Evolutionary conservation across 2,329 filamentous ascomycete genomes (phyloP), one percentile per base, ranked within the genome.

Genomic region (Xylariaceae sp.): DNA sequence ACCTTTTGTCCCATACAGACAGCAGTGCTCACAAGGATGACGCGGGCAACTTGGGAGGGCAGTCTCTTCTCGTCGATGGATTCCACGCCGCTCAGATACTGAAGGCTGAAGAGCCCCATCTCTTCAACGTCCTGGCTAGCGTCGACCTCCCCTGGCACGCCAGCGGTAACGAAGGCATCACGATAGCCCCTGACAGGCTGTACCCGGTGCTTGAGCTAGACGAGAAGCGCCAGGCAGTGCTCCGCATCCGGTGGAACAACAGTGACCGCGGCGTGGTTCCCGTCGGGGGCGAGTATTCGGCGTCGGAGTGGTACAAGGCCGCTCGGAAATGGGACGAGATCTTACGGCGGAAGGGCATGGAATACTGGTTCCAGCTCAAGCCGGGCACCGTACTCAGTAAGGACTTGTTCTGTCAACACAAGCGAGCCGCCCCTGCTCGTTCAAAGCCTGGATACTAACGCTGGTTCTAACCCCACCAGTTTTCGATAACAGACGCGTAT

Each of bases 401-500:
- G 80, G 70, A 3, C 6, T 11, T 11, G 16, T 21, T 12, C 32
- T n/a, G 7, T 23, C 9, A 7, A 11, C 8, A 13, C 11, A 9
- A n/a, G n/a, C n/a, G n/a, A n/a, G n/a, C n/a, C n/a, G n/a, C n/a
- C n/a, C n/a, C n/a, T n/a, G n/a, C n/a, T n/a, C n/a, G n/a, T n/a
- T n/a, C 9, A 36, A 16, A 31, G 9, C 15, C 8, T 28, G 14
- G n/a, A 14, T 36, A 21, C 41, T 46, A 16, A 46, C 14, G 2
- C 11, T 18, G n/a, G 2, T 9, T n/a, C 12, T 9, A 7, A 11
- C 11, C 11, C 11, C 11, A 11, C 7, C 21, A 85, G 85, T 97
- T 32, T 96, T 98, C 61, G 87, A 98, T 59, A 97, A 98, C 57
- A 96, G 90, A 88, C 76, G 92, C 43, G 84, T 96, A 23, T 66